These are phyloP conservation scores for Pseudogymnoascus sp. DNA, from an alignment of 2,329 filamentous ascomycete genomes.

Conservation along the genomic window DNA sequence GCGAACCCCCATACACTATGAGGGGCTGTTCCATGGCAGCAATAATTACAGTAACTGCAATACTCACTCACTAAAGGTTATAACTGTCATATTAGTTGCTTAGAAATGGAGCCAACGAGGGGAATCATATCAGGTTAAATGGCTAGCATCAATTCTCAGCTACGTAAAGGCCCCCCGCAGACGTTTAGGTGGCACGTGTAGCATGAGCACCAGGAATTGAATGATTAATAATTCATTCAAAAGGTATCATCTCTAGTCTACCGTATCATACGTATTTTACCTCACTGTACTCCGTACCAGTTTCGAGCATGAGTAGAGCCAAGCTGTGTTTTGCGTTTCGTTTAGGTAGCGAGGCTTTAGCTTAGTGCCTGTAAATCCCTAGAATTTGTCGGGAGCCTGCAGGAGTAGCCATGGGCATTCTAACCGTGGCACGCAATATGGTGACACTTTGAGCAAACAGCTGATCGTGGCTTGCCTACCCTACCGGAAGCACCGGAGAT, in stretches of 20 bases:
- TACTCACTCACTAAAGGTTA: too few relatives aligned
- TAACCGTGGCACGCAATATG: conserved; percentile 1
- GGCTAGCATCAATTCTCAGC: too few relatives aligned
- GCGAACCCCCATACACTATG: neutral
- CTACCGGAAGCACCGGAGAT: neutral
- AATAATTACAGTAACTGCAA: too few relatives aligned
- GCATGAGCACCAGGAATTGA: neutral
- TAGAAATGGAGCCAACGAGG: too few relatives aligned
- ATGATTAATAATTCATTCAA: neutral
- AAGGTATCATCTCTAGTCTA: neutral
- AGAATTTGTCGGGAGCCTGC: neutral
- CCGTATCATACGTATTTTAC: neutral
- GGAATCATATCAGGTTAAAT: too few relatives aligned
- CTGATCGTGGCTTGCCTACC: neutral
- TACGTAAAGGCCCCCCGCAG: too few relatives aligned
- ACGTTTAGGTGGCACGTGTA: too few relatives aligned
- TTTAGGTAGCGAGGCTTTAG: neutral
- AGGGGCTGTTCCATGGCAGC: too few relatives aligned
- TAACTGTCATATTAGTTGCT: too few relatives aligned
- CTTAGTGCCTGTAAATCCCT: neutral
- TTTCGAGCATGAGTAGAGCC: neutral
- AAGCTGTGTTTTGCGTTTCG: neutral
- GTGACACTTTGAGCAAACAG: neutral
- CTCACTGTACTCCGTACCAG: neutral
- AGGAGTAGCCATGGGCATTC: neutral